A percentile compares a stretch with the other conserved stretches of the same genome.
Evolutionary conservation across 352 stramenopile species (phyloP).

Genomic region (Pythium angustatum): DNA sequence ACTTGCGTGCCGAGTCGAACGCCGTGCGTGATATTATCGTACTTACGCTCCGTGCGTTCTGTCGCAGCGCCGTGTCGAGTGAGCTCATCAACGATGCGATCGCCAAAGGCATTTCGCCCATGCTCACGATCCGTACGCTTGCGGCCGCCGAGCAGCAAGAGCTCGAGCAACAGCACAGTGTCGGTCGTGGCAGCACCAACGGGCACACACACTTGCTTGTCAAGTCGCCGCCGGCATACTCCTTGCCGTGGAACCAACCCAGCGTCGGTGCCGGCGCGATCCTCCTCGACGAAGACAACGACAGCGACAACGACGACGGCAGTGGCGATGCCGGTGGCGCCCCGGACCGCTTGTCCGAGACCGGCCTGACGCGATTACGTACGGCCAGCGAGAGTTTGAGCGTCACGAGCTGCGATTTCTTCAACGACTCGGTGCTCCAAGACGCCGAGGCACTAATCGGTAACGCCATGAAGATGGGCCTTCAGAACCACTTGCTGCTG

Average conservation of each 20-base stretch:
- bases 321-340: too few species aligned
- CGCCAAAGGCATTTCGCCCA: conserved; percentile 56
- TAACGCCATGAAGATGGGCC: conserved; percentile 69
- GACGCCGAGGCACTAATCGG: conserved; percentile 73
- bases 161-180: background rate
- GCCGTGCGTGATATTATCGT: conserved; percentile 79
- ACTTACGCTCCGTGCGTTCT: conserved; percentile 79
- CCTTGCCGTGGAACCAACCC: conserved; percentile 64
- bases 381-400: conserved; percentile 21
- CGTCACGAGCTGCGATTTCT: conserved; percentile 27
- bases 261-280: conserved; percentile 21
- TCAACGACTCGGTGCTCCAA: conserved; percentile 57
- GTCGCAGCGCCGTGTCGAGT: conserved; percentile 53
- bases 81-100: conserved; percentile 47
- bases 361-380: background rate
- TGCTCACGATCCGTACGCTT: conserved; percentile 70
- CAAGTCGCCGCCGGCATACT: conserved; percentile 38
- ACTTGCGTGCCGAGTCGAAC: conserved; percentile 74
- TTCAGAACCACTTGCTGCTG: conserved; percentile 56
- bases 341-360: conserved; percentile 2
- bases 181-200: background rate
- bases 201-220: too few species aligned
- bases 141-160: conserved; percentile 43
- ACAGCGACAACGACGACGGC: conserved; percentile 21
- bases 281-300: conserved; percentile 31